Conservation (phyloP, 768 basidiomycete genomes). For the Termitomyces sp. region DNA sequence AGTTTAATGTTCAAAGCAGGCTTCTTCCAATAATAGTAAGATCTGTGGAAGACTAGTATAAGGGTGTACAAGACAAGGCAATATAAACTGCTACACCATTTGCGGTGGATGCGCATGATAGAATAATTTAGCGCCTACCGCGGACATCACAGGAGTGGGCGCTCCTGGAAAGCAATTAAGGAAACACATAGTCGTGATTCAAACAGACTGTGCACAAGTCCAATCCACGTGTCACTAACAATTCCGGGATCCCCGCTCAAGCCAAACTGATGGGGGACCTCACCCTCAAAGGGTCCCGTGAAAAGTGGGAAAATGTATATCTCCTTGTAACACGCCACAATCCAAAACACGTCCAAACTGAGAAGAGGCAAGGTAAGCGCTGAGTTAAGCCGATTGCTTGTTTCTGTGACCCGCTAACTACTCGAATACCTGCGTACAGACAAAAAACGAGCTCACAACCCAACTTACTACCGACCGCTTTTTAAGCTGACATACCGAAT, state of each 20-base stretch:
- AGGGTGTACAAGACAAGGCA: no score
- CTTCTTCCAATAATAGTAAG: background rate
- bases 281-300: slow-evolving; percentile 20
- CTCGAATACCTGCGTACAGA: background rate
- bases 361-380: background rate
- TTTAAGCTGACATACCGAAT: slow-evolving; percentile 20
- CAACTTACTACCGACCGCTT: background rate
- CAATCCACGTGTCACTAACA: slow-evolving; percentile 9
- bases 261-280: slow-evolving; percentile 14
- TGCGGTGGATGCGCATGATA: background rate
- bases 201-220: background rate
- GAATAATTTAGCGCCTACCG: background rate
- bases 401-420: background rate
- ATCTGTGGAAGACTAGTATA: background rate
- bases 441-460: background rate
- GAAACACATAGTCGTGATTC: background rate
- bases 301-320: slow-evolving; percentile 22
- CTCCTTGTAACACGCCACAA: slow-evolving; percentile 19
- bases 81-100: background rate
- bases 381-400: background rate
- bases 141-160: background rate
- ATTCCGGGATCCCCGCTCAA: slow-evolving; percentile 16
- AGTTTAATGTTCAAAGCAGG: background rate
- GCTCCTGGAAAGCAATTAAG: background rate
- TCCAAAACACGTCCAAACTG: slow-evolving; percentile 8